A percentile compares a stretch with the other conserved stretches of the same genome.
Evolutionary conservation across 2,329 filamentous ascomycete species (phyloP).

Genomic region (Xylaria arbuscula): DNA sequence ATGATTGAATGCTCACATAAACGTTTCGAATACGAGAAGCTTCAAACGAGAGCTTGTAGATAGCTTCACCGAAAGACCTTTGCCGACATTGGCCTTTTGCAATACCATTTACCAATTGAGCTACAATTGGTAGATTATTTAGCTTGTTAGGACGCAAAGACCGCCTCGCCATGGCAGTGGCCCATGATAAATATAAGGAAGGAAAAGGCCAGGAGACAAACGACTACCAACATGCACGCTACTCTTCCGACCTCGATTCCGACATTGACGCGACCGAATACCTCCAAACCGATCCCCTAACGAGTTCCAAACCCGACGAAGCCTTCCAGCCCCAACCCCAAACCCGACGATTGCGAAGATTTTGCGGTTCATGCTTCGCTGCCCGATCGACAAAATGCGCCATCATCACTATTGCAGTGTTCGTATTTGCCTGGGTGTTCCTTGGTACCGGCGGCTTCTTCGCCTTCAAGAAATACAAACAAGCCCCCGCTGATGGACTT

Average conservation of each 20-base stretch:
- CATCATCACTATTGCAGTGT: conserved; percentile 47
- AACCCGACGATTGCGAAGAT: conserved; percentile 43
- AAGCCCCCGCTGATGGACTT: conserved; percentile 62
- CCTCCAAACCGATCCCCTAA: conserved; percentile 52
- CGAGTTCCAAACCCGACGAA: conserved; percentile 40
- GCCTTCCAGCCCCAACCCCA: conserved; percentile 41
- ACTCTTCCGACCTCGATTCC: conserved; percentile 39
- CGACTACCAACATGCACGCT: conserved; percentile 49
- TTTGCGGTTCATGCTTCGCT: conserved; percentile 42
- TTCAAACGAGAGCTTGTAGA: neutral
- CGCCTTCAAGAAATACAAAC: conserved; percentile 61
- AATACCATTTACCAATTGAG: neutral
- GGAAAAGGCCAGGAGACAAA: conserved; percentile 39
- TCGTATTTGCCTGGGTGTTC: conserved; percentile 52
- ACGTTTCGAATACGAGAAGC: neutral
- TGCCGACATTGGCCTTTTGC: neutral
- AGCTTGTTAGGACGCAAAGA: neutral
- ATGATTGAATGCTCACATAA: neutral
- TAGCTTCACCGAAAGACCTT: neutral
- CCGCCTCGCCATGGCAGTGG: conserved; percentile 31
- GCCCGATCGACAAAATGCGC: conserved; percentile 52
- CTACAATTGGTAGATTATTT: neutral
- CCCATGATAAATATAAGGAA: conserved; percentile 18
- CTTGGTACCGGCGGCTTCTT: conserved; percentile 58
- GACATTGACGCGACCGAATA: conserved; percentile 56